phyloP scores from a whole-genome alignment of 2,329 filamentous ascomycete genomes.

The Diplodia mutila region DNA sequence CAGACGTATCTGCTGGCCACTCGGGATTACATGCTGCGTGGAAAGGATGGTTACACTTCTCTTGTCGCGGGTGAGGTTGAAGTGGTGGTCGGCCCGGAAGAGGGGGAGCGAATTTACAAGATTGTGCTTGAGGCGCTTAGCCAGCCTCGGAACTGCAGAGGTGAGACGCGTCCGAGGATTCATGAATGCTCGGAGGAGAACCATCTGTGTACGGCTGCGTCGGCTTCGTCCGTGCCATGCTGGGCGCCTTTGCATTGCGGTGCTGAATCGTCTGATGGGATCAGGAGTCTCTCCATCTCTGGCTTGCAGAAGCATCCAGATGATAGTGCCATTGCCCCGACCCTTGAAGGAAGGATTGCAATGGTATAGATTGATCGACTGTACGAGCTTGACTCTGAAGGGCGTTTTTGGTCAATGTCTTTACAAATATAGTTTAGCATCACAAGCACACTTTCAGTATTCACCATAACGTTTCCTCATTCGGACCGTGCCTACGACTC shows the following conservation, averaged over 20 bases:
- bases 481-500: no score
- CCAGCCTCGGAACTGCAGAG: not conserved
- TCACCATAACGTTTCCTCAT: no score
- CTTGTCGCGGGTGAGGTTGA: not conserved
- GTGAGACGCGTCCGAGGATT: not conserved
- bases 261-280: not conserved
- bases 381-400: no score
- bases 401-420: no score
- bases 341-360: not conserved
- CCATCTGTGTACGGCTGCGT: not conserved
- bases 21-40: not conserved
- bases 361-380: not conserved
- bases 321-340: not conserved
- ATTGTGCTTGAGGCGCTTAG: not conserved
- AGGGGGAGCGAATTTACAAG: not conserved
- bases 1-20: not conserved
- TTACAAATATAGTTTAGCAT: no score
- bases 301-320: no score
- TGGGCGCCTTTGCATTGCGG: not conserved
- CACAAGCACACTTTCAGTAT: no score
- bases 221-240: not conserved
- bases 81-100: not conserved
- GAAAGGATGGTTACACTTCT: not conserved
- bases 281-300: not conserved
- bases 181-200: not conserved